Base-by-base conservation (phyloP, 257 asterid species). In the Plectranthus barbatus region DNA sequence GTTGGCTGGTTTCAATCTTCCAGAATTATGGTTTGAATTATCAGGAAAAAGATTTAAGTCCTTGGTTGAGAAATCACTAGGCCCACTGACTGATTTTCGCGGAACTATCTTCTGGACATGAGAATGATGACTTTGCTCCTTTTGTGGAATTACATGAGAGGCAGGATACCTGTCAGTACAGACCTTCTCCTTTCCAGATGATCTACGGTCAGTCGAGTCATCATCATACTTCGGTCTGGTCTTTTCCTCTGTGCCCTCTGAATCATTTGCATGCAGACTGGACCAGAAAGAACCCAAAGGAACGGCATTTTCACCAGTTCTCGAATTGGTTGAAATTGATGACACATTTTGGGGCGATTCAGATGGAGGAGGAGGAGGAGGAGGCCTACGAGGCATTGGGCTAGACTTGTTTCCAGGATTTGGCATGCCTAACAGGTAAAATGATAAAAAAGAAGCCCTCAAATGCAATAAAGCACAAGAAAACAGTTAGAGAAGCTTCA, bases 201-300 rank as follows among this genome's bases (percentile, higher is more conserved):
- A 58, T 63, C 59, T 50, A 59, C 58, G 74, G 68, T 60, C 74
- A 39, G 72, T 68, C 44, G n/a, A 14, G 37, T 81, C 95, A 69
- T 84, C 96, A 39, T 81, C 95, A 70, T 71, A 83, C 64, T 80
- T 90, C 58, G 88, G 85, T 64, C 70, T 68, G 67, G 51, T 66
- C 29, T 71, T 80, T n/a, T 80, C 94, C 69, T 81, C 95, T 13
- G 64, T 36, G 64, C 36, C 73, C 26, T 68, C 83, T 47, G 85
- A 77, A 60, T 69, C 85, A 58, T 84, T 79, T 39, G 97, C 95
- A 60, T 90, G 96, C 76, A 85, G 86, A 52, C 94, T 80, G 72
- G 77, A 56, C 99, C 99, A 93, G 81, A 93, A 90, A 60, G 96
- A 94, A 58, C 99, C 99, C 55, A 89, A 60, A 33, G 89, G 80